A percentile compares a stretch with the other conserved stretches of the same genome.
These are phyloP conservation scores for Sarocladium brachiariae DNA, from an alignment of 2,329 filamentous ascomycete genomes.

Conservation along the genomic window DNA sequence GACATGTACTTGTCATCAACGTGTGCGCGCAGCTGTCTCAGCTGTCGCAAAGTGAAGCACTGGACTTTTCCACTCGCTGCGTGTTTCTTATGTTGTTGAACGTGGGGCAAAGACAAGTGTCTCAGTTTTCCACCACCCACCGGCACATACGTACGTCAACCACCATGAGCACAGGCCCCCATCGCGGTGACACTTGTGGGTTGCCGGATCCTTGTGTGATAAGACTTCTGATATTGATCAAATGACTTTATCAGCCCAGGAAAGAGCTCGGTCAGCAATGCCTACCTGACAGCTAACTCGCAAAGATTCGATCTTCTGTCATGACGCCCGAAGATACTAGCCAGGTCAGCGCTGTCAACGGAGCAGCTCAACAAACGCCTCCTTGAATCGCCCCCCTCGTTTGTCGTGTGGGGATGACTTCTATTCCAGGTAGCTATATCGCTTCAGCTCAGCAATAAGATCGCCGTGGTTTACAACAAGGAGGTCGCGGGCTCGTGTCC, in stretches of 20 bases:
- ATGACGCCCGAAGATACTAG: too few species aligned
- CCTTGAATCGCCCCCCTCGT: too few species aligned
- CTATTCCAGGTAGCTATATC: background rate
- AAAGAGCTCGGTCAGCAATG: too few species aligned
- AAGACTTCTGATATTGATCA: background rate
- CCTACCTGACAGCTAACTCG: too few species aligned
- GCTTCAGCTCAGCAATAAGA: background rate
- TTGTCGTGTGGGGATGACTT: background rate
- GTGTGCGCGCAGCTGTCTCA: background rate
- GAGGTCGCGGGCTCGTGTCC: background rate
- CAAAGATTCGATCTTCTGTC: too few species aligned
- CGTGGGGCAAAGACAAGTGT: slow-evolving; percentile 5
- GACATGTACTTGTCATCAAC: background rate
- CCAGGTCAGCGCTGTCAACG: too few species aligned
- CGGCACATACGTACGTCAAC: too few species aligned
- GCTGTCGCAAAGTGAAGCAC: background rate
- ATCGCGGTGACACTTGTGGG: background rate
- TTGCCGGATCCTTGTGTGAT: background rate
- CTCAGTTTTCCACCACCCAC: slow-evolving; percentile 2
- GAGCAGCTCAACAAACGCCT: too few species aligned
- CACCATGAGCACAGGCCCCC: background rate
- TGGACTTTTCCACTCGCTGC: background rate
- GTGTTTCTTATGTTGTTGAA: too few species aligned
- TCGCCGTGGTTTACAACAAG: slow-evolving; percentile 3
- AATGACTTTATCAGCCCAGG: too few species aligned